phyloP scores from a whole-genome alignment of 768 basidiomycete species.

The Kwoniella dejecticola region DNA sequence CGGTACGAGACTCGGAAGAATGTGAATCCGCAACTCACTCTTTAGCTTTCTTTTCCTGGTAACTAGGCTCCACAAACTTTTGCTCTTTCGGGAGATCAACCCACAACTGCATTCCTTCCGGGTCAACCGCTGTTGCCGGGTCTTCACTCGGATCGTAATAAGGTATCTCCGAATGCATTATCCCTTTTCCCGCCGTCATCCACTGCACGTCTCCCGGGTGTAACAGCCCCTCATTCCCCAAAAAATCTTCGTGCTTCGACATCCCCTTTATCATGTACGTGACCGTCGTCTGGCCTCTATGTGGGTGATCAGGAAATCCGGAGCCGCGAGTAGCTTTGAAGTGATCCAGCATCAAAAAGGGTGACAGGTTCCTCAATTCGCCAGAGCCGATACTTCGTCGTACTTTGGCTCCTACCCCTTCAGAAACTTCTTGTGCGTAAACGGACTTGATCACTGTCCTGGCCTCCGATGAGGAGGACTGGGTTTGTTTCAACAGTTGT shows the following conservation, averaged over 20 bases:
- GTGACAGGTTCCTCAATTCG: conserved; percentile 75
- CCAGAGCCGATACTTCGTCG: conserved; percentile 80
- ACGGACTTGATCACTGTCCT: conserved; percentile 76
- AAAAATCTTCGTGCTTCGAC: conserved; percentile 87
- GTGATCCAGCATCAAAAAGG: conserved; percentile 82
- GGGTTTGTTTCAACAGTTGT: too few relatives aligned
- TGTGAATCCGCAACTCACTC: conserved; percentile 45
- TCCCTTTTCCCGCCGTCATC: conserved; percentile 64
- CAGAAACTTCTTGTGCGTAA: conserved; percentile 60
- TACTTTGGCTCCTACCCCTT: conserved; percentile 77
- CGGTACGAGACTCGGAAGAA: too few relatives aligned
- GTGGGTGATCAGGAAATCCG: conserved; percentile 91
- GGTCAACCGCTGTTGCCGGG: conserved; percentile 61
- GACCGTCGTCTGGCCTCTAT: conserved; percentile 52
- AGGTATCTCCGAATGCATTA: conserved; percentile 67
- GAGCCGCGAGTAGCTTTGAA: conserved; percentile 62
- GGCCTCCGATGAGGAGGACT: too few relatives aligned
- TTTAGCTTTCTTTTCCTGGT: conserved; percentile 51
- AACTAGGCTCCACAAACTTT: conserved; percentile 68
- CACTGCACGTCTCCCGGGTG: conserved; percentile 84
- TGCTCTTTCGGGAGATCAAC: conserved; percentile 59
- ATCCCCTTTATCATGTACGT: conserved; percentile 88
- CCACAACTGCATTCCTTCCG: conserved; percentile 75
- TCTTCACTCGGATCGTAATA: conserved; percentile 69
- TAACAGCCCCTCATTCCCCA: conserved; percentile 58